Evolutionary conservation across 2,329 filamentous ascomycete genomes (phyloP), one percentile per base, ranked within the genome.

Genomic region (Talaromyces sp.): DNA sequence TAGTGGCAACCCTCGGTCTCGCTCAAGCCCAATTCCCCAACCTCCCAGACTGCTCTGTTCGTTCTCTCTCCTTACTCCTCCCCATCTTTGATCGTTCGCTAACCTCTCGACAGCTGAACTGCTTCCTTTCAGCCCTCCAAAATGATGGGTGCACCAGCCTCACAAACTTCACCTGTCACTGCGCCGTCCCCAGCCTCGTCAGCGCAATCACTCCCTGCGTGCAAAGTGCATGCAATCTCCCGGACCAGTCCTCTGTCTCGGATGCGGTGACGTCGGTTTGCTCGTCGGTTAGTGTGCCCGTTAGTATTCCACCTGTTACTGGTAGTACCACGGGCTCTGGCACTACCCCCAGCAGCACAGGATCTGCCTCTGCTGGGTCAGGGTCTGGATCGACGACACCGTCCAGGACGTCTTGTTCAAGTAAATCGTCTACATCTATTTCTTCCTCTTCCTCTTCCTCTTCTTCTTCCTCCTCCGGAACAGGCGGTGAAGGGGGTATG

Each of bases 141-240:
- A 66, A 50, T 33, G 80, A 82, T 66, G 80, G 80, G 64, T 83
- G 81, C 75, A 66, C 71, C n/a, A 16, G 62, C 14, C 68, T 82
- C 37, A 76, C 73, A 64, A 80, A 83, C 73, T 83, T 82, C 69
- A 75, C 75, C 39, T 82, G 80, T 71, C 80, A 82, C 72, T 82
- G 80, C 73, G 69, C 76, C 69, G 78, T 80, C 71, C 71, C 79
- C 46, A 69, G 73, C 39, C 75, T 83, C 50, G 69, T 81, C 54
- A 60, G 66, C 48, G 61, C 69, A 50, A 75, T 82, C 63, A 76
- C 76, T 62, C 81, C 81, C 48, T 83, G 81, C 64, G 80, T 83
- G 31, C 60, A 80, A 69, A 69, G 71, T 39, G 73, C 74, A 21
- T 83, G 81, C 71, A 66, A 66, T 6, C 44, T 70, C 18, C 64